A percentile compares a stretch with the other conserved stretches of the same genome.
These are phyloP conservation scores for Chrysoporthe austroafricana DNA, from an alignment of 2,329 filamentous ascomycete genomes.

Conservation along the genomic window DNA sequence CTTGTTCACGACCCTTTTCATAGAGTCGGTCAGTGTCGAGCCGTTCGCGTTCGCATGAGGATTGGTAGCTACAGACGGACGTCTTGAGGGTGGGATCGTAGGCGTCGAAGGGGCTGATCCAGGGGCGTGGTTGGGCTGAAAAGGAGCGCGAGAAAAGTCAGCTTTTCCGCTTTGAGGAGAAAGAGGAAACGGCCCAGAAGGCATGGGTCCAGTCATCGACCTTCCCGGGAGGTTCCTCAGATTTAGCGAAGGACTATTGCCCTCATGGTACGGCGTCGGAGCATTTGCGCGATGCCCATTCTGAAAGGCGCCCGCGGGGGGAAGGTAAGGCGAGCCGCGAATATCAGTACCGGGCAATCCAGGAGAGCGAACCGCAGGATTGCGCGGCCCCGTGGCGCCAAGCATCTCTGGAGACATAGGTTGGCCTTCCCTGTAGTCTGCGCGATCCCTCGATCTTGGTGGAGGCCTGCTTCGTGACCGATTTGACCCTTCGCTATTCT, in stretches of 20 bases:
- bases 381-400: conserved; percentile 36
- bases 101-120: conserved; percentile 40
- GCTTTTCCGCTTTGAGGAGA: conserved; percentile 42
- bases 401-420: conserved; percentile 28
- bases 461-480: conserved; percentile 45
- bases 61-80: conserved; percentile 39
- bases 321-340: conserved; percentile 52
- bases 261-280: conserved; percentile 34
- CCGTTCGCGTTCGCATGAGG: conserved; percentile 34
- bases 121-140: conserved; percentile 34
- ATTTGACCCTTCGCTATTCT: conserved; percentile 51
- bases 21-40: conserved; percentile 43
- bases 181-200: conserved; percentile 50
- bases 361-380: conserved; percentile 46
- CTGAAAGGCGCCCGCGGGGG: conserved; percentile 45
- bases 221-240: conserved; percentile 39
- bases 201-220: conserved; percentile 39
- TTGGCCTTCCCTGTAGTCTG: conserved; percentile 43
- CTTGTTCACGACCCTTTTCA: conserved; percentile 49
- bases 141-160: conserved; percentile 39
- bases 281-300: conserved; percentile 31
- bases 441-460: conserved; percentile 43
- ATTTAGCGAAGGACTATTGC: conserved; percentile 38
- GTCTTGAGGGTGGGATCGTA: conserved; percentile 38
- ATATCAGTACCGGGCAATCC: conserved; percentile 55